A percentile compares a stretch with the other conserved stretches of the same genome.
Evolutionary conservation across 1,284 basidiomycete genomes (phyloP).

Genomic region (Anthracocystis setariae): DNA sequence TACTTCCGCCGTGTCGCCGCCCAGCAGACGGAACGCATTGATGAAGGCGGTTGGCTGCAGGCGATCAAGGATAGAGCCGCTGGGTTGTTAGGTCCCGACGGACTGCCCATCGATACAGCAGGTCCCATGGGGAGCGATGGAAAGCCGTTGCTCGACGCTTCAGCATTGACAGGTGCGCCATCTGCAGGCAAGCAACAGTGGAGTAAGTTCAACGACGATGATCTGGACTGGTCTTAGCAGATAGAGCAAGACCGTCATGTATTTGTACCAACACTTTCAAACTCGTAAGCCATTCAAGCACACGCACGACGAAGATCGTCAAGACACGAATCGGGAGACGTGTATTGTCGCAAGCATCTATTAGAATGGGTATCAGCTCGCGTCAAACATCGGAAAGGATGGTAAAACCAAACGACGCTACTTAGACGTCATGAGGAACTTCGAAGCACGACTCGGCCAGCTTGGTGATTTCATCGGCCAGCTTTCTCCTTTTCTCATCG

Average conservation of each 20-base stretch:
- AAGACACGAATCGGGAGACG: neutral
- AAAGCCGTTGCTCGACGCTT: constrained; percentile 27
- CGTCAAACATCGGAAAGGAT: neutral
- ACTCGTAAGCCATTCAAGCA: neutral
- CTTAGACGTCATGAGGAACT: constrained; percentile 38
- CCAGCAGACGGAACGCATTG: constrained; percentile 55
- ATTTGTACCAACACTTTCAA: constrained; percentile 2
- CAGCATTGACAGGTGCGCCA: constrained; percentile 10
- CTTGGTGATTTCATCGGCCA: constrained; percentile 37
- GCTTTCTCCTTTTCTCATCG: constrained; percentile 19
- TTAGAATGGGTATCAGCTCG: constrained; percentile 10
- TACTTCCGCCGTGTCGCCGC: constrained; percentile 67
- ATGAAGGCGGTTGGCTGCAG: constrained; percentile 59
- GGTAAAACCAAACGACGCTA: neutral
- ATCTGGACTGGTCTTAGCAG: constrained; percentile 59
- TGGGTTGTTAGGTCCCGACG: constrained; percentile 42
- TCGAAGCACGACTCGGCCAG: constrained; percentile 31
- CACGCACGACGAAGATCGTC: neutral
- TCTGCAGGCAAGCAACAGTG: constrained; percentile 4
- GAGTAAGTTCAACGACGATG: constrained; percentile 57
- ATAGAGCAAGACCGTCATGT: neutral
- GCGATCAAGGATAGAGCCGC: constrained; percentile 52
- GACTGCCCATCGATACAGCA: constrained; percentile 28
- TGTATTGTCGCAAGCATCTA: constrained; percentile 2
- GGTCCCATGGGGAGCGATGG: constrained; percentile 29